Percentiles rank a stretch among this genome's conserved stretches.
Conservation (phyloP, 352 stramenopile genomes). For the Hyaloperonospora brassicae region DNA sequence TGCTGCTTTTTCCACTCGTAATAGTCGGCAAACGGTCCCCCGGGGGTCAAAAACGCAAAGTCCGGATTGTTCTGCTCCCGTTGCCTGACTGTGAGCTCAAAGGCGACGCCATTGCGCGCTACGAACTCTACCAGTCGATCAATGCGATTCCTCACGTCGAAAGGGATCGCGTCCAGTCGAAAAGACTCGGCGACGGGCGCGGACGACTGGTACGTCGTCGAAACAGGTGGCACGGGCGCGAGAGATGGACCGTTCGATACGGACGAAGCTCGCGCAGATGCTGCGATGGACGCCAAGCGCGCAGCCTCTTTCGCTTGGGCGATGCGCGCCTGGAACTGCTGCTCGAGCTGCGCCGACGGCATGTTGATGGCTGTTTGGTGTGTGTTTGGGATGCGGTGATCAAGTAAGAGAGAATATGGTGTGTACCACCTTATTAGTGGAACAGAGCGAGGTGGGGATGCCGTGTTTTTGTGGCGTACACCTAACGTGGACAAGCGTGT, state of each 20-base stretch:
- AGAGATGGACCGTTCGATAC: constrained; percentile 4
- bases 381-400: too few relatives aligned
- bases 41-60: constrained; percentile 43
- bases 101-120: constrained; percentile 41
- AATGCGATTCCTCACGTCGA: constrained; percentile 41
- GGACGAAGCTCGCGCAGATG: constrained; percentile 15
- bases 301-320: constrained; percentile 46
- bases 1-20: constrained; percentile 47
- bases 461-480: too few relatives aligned
- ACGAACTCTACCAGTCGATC: constrained; percentile 56
- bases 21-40: constrained; percentile 41
- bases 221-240: constrained; percentile 2
- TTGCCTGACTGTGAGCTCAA: constrained; percentile 38
- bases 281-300: constrained; percentile 43
- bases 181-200: constrained; percentile 1
- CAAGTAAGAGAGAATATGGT: too few relatives aligned
- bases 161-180: constrained; percentile 18
- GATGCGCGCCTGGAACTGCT: constrained; percentile 49
- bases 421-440: too few relatives aligned
- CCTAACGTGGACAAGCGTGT: too few relatives aligned
- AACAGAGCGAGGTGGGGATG: too few relatives aligned
- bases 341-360: constrained; percentile 22
- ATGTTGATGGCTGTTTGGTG: not conserved
- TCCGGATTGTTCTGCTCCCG: constrained; percentile 46
- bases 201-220: constrained; percentile 1